A percentile compares a stretch with the other conserved stretches of the same genome.
Evolutionary conservation across 352 stramenopile species (phyloP).

Genomic region (Phytophthora nicotianae): DNA sequence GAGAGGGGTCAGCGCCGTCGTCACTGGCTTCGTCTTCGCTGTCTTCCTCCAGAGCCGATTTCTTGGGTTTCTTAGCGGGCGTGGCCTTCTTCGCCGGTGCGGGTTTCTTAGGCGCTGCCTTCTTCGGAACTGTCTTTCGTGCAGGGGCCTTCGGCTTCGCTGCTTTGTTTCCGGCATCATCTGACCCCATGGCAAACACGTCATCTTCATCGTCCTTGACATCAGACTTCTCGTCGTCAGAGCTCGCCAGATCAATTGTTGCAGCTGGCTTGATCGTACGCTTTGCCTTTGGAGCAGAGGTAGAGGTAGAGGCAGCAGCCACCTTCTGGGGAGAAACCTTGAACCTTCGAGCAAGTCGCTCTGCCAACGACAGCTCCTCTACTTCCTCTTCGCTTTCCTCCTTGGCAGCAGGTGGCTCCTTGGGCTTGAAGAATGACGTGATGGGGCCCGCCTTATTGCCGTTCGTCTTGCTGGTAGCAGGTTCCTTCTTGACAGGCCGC

Average conservation of each 20-base stretch:
- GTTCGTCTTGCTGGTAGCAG: constrained; percentile 24
- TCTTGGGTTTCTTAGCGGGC: constrained; percentile 28
- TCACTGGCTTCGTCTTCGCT: constrained; percentile 30
- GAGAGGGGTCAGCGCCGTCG: constrained; percentile 23
- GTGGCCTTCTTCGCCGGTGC: constrained; percentile 31
- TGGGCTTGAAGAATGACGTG: constrained; percentile 62
- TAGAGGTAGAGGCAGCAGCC: constrained; percentile 18
- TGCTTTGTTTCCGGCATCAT: constrained; percentile 44
- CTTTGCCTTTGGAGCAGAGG: constrained; percentile 22
- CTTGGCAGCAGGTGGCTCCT: constrained; percentile 35
- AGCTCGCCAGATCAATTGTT: constrained; percentile 53
- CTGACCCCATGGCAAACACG: constrained; percentile 66
- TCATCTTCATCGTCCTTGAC: constrained; percentile 55
- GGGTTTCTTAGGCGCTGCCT: constrained; percentile 32
- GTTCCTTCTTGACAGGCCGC: constrained; percentile 38
- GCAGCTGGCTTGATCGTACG: constrained; percentile 26
- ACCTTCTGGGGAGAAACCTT: constrained; percentile 56
- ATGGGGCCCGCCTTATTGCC: constrained; percentile 44
- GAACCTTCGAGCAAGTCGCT: constrained; percentile 63
- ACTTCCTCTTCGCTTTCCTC: constrained; percentile 61
- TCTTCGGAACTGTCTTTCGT: constrained; percentile 40
- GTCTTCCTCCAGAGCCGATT: constrained; percentile 36
- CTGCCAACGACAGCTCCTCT: constrained; percentile 74
- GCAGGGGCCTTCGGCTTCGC: constrained; percentile 42
- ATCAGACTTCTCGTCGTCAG: constrained; percentile 43